Evolutionary conservation across 1,284 basidiomycete species (phyloP), one percentile per base, ranked within the genome.

Genomic region (Moniliella sp.): DNA sequence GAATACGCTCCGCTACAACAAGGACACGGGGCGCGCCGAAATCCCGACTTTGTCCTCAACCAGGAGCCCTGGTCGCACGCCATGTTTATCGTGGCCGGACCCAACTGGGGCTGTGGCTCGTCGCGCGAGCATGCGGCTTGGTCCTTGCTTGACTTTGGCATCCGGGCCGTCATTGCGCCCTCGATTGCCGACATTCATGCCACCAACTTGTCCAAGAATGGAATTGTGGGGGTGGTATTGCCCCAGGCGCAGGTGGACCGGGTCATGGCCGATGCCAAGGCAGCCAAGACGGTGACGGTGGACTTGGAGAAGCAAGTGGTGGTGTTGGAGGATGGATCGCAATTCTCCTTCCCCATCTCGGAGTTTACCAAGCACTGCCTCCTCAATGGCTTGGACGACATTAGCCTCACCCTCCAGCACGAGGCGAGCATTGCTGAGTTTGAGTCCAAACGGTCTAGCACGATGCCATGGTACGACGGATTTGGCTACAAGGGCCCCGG

Each of bases 21-120:
- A 40, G 30, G 44, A 50, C 30, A 56, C 48, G 15, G 50, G n/a
- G 50, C 28, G 43, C 54, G 30, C 40, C 46, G 13, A 31, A 41
- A 18, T n/a, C 35, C 46, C 3, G 25, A 32, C 21, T 58, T 58
- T 35, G 44, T 56, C 11, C 46, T 58, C 26, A 58, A 58, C 45
- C 32, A 47, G 28, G 15, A 34, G 19, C 55, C 53, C 2, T 58
- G 43, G 30, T 34, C 39, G 17, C 31, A 45, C 32, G 33, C 47
- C 27, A 48, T 50, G 36, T 38, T 58, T 17, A 48, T 54, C 4
- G 50, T 56, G 14, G 42, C 50, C 2, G 43, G 50, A 3, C 38
- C 43, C 29, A 58, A 58, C 46, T 58, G 50, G 34, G 55, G 55
- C 15, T 58, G 55, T 36, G 55, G 55, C 15, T 50, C 47, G 2